phyloP scores from a whole-genome alignment of 179 eudicot species.

The Gypsophila paniculata region DNA sequence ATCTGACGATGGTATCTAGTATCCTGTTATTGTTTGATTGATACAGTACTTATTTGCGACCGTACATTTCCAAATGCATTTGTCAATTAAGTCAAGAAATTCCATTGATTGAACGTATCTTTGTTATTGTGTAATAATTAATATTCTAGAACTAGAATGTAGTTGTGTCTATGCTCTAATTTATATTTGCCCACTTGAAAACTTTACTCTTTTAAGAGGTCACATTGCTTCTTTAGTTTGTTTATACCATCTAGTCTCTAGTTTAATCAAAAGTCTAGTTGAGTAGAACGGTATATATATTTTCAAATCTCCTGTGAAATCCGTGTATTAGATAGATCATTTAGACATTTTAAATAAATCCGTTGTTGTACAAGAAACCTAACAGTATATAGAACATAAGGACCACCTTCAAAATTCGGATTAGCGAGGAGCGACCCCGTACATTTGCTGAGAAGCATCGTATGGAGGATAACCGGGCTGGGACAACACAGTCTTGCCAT shows the following conservation, averaged over 20 bases:
- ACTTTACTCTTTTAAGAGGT: constrained; percentile 17
- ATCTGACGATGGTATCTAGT: not conserved
- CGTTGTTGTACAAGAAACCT: not conserved
- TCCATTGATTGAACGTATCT: constrained; percentile 24
- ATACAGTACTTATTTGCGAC: constrained; percentile 8
- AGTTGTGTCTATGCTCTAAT: constrained; percentile 27
- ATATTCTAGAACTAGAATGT: constrained; percentile 28
- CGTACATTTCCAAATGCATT: constrained; percentile 14
- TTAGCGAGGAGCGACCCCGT: too few relatives aligned
- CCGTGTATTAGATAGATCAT: too few relatives aligned
- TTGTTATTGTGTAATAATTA: constrained; percentile 7
- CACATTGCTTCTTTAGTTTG: not conserved
- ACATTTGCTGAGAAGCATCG: too few relatives aligned
- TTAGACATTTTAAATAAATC: too few relatives aligned
- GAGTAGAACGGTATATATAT: too few relatives aligned
- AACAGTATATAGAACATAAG: constrained; percentile 5
- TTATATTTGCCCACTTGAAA: constrained; percentile 19
- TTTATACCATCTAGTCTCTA: too few relatives aligned
- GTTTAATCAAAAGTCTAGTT: too few relatives aligned
- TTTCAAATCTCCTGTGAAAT: too few relatives aligned
- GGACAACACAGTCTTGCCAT: constrained; percentile 15
- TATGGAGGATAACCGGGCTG: constrained; percentile 50
- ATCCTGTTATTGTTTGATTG: not conserved
- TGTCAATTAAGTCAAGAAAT: not conserved
- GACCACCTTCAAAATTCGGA: constrained; percentile 1